Percentiles rank a stretch among this genome's conserved stretches.
These are phyloP conservation scores for Pestalotiopsis sp. DNA, from an alignment of 2,329 filamentous ascomycete species.

Conservation along the genomic window DNA sequence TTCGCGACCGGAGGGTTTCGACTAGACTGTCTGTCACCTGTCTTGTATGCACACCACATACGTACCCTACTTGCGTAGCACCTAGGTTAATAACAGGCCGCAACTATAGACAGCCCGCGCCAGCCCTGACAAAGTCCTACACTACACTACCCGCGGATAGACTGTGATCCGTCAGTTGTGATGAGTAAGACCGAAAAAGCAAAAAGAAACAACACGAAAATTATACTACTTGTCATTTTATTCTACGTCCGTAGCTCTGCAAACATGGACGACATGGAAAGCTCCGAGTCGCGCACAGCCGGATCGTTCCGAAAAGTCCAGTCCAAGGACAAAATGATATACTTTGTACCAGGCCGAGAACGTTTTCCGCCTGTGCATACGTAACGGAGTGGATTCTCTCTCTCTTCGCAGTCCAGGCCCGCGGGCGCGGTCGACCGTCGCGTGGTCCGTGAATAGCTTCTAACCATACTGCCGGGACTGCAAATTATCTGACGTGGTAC, in stretches of 20 bases:
- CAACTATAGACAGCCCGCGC: too few species aligned
- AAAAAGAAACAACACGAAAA: background rate
- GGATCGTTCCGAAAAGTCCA: background rate
- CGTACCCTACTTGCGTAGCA: background rate
- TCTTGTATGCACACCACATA: background rate
- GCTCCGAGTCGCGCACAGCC: background rate
- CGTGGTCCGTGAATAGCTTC: too few species aligned
- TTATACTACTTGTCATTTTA: background rate
- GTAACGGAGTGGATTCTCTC: background rate
- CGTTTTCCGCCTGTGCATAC: background rate
- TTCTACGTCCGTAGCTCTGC: background rate
- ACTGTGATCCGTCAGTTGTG: background rate
- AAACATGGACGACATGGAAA: background rate
- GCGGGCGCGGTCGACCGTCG: too few species aligned
- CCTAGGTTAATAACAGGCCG: too few species aligned
- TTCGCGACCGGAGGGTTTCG: background rate
- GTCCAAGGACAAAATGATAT: background rate
- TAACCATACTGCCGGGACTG: too few species aligned
- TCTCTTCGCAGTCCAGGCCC: background rate
- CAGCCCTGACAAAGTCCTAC: too few species aligned
- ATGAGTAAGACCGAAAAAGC: background rate
- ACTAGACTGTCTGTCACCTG: background rate
- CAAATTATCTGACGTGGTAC: too few species aligned
- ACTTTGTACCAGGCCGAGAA: background rate
- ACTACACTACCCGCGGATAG: too few species aligned